Evolutionary conservation across 495 filamentous ascomycete genomes (phyloP), one percentile per base, ranked within the genome.

Genomic region (Annulohypoxylon nitens): DNA sequence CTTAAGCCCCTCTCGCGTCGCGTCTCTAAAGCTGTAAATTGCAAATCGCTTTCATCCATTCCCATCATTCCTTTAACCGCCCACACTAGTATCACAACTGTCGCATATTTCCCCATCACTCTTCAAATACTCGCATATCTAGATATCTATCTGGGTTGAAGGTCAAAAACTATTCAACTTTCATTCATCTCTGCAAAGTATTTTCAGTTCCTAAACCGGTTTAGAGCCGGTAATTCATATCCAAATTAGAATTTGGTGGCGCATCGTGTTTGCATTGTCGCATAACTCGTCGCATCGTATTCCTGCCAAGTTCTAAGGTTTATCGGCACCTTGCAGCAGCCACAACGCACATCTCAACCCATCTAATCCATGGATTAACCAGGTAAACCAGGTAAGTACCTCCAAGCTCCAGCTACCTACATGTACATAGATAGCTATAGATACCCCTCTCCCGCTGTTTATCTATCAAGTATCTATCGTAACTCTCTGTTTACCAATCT

Each of bases 1-100:
- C 39, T 43, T 33, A 25, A 43, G 36, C 71, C 76, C 70, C 62
- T 68, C 68, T 47, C 64, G 61, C 51, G 70, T 67, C 76, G 76
- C 76, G 76, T 78, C 73, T 57, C 26, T 10, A 6, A 62, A 58
- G 33, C 58, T 54, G 48, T 34, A 23, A 51, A 3, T 30, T 30
- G 30, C 30, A 30, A 30, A 3, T 41, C 37, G 30, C 55, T 64
- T 54, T 25, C 58, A 57, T 64, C 70, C 67, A 73, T 63, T 70
- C 67, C 26, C 51, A 34, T 64, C 61, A 9, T 53, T 55, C 33
- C 12, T 41, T 48, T 57, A 54, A n/a, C 67, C 69, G 64, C 73
- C 60, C 51, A 50, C 30, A 14, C 14, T 39, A n/a, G 34, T 70
- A 37, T 69, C 69, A 64, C 53, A 61, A 64, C 55, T 11, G 61